These are phyloP conservation scores for Phialemoniopsis sp. DNA, from an alignment of 2,329 filamentous ascomycete genomes.

Conservation along the genomic window DNA sequence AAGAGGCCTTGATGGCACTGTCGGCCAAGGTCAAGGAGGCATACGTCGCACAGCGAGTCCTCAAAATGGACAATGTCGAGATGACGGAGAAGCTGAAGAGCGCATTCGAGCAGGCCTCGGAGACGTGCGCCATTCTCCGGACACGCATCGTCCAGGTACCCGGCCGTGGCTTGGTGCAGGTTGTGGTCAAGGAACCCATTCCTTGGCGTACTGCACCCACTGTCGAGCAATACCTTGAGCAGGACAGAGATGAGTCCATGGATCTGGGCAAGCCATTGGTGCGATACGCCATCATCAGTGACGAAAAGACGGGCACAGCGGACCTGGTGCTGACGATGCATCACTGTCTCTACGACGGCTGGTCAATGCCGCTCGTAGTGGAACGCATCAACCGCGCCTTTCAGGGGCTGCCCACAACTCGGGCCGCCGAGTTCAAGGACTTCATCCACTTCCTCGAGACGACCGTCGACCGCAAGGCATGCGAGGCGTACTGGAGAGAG, in stretches of 20 bases:
- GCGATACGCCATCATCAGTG: conserved; percentile 14
- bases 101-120: conserved; percentile 35
- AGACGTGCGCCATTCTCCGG: conserved; percentile 36
- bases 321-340: conserved; percentile 52
- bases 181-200: conserved; percentile 36
- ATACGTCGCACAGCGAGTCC: conserved; percentile 47
- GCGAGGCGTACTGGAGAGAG: conserved; percentile 41
- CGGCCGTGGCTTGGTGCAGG: conserved; percentile 38
- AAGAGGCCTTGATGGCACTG: conserved; percentile 50
- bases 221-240: conserved; percentile 32
- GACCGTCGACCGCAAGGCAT: conserved; percentile 27
- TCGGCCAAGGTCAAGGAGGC: conserved; percentile 45
- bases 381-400: conserved; percentile 43
- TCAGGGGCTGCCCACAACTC: conserved; percentile 21
- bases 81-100: conserved; percentile 31
- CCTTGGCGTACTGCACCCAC: conserved; percentile 24
- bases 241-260: conserved; percentile 33
- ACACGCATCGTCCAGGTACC: conserved; percentile 44
- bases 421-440: conserved; percentile 39
- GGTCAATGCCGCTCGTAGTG: conserved; percentile 47
- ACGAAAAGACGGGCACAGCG: conserved; percentile 12
- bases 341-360: conserved; percentile 54
- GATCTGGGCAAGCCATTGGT: conserved; percentile 41
- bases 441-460: conserved; percentile 43
- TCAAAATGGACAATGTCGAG: conserved; percentile 29